These are phyloP conservation scores for Hypoxylon sp. DNA, from an alignment of 2,329 filamentous ascomycete genomes.

Conservation along the genomic window DNA sequence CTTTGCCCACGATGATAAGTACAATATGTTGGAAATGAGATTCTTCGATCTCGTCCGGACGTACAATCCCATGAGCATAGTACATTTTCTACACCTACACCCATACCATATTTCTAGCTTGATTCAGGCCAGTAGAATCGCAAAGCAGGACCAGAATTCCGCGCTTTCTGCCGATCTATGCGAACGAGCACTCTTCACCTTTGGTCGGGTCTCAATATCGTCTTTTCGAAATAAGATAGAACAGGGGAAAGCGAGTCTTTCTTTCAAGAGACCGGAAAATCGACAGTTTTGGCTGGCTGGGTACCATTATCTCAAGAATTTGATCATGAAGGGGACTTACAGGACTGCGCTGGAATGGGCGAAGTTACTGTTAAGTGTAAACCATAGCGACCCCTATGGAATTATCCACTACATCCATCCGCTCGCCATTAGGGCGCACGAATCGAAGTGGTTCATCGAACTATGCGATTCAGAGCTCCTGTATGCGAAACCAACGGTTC, in stretches of 20 bases:
- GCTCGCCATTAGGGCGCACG: constrained; percentile 83
- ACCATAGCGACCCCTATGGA: constrained; percentile 84
- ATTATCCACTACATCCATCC: constrained; percentile 85
- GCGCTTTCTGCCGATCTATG: constrained; percentile 87
- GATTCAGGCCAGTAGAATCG: constrained; percentile 93
- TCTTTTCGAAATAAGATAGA: constrained; percentile 82
- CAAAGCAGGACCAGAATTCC: constrained; percentile 91
- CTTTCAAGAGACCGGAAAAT: constrained; percentile 87
- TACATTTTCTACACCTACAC: constrained; percentile 78
- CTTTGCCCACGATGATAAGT: constrained; percentile 80
- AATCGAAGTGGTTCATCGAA: constrained; percentile 81
- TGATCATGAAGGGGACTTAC: constrained; percentile 93
- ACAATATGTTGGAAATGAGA: constrained; percentile 78
- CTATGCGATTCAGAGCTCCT: constrained; percentile 68
- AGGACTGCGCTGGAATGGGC: constrained; percentile 94
- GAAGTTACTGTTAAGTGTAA: constrained; percentile 82
- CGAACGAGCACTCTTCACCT: constrained; percentile 91
- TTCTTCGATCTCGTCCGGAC: constrained; percentile 88
- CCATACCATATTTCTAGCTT: constrained; percentile 94
- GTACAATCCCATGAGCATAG: constrained; percentile 83
- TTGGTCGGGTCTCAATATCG: constrained; percentile 89
- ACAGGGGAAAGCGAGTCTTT: constrained; percentile 82
- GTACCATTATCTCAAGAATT: constrained; percentile 87
- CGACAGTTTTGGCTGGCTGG: constrained; percentile 92
- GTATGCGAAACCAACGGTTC: constrained; percentile 54